Percentiles rank a stretch among this genome's conserved stretches.
These are phyloP conservation scores for Penicillium subrubescens DNA, from an alignment of 495 filamentous ascomycete species.

Conservation along the genomic window DNA sequence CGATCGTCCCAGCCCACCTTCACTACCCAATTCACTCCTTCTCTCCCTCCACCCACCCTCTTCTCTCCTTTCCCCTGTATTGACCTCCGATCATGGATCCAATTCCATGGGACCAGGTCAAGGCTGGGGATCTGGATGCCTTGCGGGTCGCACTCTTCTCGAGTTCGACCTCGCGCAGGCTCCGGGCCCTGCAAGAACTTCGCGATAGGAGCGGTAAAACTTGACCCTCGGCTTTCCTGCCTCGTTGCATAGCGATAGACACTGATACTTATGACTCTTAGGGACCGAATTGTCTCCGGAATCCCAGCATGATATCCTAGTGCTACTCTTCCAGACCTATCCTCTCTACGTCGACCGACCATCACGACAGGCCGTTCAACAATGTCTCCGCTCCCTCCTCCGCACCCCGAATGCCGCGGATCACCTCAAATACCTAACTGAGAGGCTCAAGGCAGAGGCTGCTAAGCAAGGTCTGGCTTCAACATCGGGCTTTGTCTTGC, in stretches of 20 bases:
- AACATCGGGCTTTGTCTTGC: constrained; percentile 80
- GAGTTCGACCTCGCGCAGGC: constrained; percentile 51
- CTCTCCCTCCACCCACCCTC: constrained; percentile 18
- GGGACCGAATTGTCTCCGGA: constrained; percentile 40
- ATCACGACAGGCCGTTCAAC: constrained; percentile 78
- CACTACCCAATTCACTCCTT: constrained; percentile 17
- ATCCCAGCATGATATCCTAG: constrained; percentile 52
- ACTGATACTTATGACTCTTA: constrained; percentile 20
- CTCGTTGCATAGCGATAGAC: not conserved
- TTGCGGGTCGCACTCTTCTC: constrained; percentile 48
- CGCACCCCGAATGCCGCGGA: constrained; percentile 50
- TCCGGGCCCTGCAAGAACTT: constrained; percentile 51
- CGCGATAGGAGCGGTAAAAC: constrained; percentile 48
- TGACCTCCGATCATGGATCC: constrained; percentile 49
- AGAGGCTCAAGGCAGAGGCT: constrained; percentile 61
- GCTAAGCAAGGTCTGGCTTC: constrained; percentile 74
- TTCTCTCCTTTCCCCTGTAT: constrained; percentile 28
- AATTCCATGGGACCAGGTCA: constrained; percentile 53
- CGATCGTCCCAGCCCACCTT: constrained; percentile 33
- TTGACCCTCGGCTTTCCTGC: constrained; percentile 5
- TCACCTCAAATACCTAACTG: constrained; percentile 60
- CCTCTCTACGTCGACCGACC: constrained; percentile 81
- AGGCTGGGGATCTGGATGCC: constrained; percentile 48
- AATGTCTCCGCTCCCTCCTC: constrained; percentile 69
- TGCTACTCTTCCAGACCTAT: constrained; percentile 80